Percentiles rank a stretch among this genome's conserved stretches.
These are phyloP conservation scores for Calonectria henricotiae DNA, from an alignment of 2,329 filamentous ascomycete species.

Conservation along the genomic window DNA sequence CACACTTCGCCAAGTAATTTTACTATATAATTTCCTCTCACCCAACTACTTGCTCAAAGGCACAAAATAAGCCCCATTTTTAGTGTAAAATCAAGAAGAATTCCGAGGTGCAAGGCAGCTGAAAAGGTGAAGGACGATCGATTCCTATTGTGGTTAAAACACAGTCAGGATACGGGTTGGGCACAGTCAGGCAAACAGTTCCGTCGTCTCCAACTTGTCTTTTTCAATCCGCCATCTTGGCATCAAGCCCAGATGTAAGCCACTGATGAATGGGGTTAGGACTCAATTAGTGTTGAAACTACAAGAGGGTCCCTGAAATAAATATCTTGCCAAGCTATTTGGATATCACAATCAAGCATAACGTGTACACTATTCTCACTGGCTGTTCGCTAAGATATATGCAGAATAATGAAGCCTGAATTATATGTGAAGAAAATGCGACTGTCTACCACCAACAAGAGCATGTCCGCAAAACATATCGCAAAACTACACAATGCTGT, in stretches of 20 bases:
- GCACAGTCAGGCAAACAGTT: no score
- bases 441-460: constrained; percentile 26
- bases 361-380: not conserved
- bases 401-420: not conserved
- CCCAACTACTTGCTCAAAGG: no score
- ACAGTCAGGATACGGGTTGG: no score
- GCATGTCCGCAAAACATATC: constrained; percentile 14
- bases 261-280: not conserved
- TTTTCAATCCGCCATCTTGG: not conserved
- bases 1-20: no score
- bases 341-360: not conserved
- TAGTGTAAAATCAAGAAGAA: no score
- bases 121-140: no score
- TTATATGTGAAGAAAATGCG: constrained; percentile 18
- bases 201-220: not conserved
- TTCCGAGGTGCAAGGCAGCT: no score
- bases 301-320: not conserved
- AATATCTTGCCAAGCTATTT: constrained; percentile 1
- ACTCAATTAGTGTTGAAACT: not conserved
- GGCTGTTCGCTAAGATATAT: no score
- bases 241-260: constrained; percentile 13
- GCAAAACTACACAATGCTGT: constrained; percentile 23
- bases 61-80: no score
- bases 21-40: no score
- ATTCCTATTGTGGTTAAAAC: no score